Conservation (phyloP, 306 rosid species). For the Hylodesmum podocarpum region DNA sequence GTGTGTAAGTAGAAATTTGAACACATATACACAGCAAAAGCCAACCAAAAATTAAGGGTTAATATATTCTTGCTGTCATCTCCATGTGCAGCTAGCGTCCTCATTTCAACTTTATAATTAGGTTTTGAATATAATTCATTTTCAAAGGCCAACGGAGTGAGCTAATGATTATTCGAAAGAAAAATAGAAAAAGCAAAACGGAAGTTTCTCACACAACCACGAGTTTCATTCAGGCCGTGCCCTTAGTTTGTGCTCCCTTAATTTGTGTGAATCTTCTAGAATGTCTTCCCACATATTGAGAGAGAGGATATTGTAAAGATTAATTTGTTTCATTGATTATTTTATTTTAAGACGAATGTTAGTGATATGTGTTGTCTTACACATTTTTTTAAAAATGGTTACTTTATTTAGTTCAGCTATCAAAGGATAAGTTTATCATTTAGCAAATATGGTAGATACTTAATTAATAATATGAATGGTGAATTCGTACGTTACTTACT, state of each 20-base stretch:
- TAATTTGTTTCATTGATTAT: neutral
- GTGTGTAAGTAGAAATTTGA: conserved; percentile 6
- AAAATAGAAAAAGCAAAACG: neutral
- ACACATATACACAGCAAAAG: neutral
- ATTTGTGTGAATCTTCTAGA: neutral
- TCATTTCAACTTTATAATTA: neutral
- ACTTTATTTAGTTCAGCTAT: no score
- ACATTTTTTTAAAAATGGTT: no score
- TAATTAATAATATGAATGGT: neutral
- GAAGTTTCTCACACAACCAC: neutral
- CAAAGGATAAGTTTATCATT: no score
- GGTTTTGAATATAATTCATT: conserved; percentile 5
- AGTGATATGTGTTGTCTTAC: no score
- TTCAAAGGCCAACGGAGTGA: conserved; percentile 18
- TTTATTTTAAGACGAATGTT: no score
- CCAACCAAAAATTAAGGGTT: conserved; percentile 5
- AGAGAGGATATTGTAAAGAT: no score
- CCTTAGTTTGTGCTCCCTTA: neutral
- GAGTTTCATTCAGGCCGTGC: neutral
- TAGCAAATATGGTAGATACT: no score
- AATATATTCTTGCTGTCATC: conserved; percentile 35
- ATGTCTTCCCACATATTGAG: conserved; percentile 13
- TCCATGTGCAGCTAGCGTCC: conserved; percentile 38
- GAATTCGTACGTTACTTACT: neutral
- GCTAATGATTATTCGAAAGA: neutral